Conservation (phyloP, 352 stramenopile genomes). For the Peronosclerospora sorghi region DNA sequence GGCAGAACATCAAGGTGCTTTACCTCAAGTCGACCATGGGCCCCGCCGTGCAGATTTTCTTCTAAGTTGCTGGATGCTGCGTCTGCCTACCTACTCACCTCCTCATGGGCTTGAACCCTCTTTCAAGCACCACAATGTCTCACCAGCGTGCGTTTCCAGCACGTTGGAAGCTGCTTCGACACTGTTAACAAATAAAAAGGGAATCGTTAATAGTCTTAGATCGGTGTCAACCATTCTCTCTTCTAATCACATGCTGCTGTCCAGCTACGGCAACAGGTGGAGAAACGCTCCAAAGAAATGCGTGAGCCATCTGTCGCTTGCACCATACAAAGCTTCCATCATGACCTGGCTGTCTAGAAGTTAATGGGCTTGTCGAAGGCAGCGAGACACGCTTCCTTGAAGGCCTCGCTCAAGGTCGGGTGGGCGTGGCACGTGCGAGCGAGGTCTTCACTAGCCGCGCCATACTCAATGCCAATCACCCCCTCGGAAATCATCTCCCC, state of each 20-base stretch:
- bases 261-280: too few species aligned
- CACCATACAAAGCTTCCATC: conserved; percentile 6
- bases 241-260: too few species aligned
- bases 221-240: too few species aligned
- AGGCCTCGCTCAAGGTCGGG: conserved; percentile 96
- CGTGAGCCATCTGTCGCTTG: conserved; percentile 2
- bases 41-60: conserved; percentile 98
- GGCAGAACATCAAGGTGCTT: conserved; percentile 99
- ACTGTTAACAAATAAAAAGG: conserved; percentile 35
- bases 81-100: neutral
- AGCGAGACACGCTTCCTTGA: conserved; percentile 98
- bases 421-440: conserved; percentile 97
- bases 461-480: conserved; percentile 98
- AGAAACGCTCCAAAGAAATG: neutral
- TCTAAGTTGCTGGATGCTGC: conserved; percentile 73
- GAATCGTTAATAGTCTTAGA: too few species aligned
- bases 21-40: conserved; percentile 99
- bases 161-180: conserved; percentile 29
- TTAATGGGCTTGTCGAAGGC: conserved; percentile 99
- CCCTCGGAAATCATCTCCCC: conserved; percentile 99
- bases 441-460: conserved; percentile 96
- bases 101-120: neutral
- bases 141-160: conserved; percentile 12
- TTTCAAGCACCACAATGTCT: conserved; percentile 12
- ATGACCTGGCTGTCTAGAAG: conserved; percentile 79